Evolutionary conservation across 2,329 filamentous ascomycete species (phyloP), one percentile per base, ranked within the genome.

Genomic region (Neocucurbitaria cava): DNA sequence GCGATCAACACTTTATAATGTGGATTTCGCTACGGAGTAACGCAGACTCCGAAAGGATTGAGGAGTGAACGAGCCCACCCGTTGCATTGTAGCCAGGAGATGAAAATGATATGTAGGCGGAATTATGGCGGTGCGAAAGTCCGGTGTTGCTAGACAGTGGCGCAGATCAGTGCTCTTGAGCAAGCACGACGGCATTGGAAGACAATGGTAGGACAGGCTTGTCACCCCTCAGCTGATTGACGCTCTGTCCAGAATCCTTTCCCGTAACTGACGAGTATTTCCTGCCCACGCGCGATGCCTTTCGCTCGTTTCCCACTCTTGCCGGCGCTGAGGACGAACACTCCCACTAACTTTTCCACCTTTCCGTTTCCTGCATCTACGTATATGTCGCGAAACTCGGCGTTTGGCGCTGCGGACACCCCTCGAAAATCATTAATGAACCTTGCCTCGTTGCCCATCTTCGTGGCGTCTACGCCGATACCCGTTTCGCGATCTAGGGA

Each of bases 391-490:
- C 75, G 68, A 51, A 80, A 81, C 52, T 80, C 78, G 26, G 78
- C 77, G 53, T 75, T 77, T 8, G 77, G 75, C n/a, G 63, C 63
- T 1, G 65, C 54, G 2, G 73, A 69, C 8, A 84, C 73, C 17
- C 82, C 79, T 50, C 82, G 76, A 64, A 83, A 84, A 64, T 84
- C 82, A 58, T 84, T 84, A 55, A 81, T 77, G 59, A 82, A 83
- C 39, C 82, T 73, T 4, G 79, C 77, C 60, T 84, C 81, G 58
- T 84, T 84, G 24, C 82, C 82, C 58, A 77, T 76, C 2, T 65
- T 69, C 1, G 76, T 75, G 3, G 80, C 81, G 61, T 84, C 82
- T 9, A 83, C 76, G 17, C 78, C 77, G 10, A 84, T 65, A 10
- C 74, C 79, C 6, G 79, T 61, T 3, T 83, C 80, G 20, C 80